A percentile compares a stretch with the other conserved stretches of the same genome.
Conservation (phyloP, 2,329 filamentous ascomycete genomes). For the Shiraia sp. region DNA sequence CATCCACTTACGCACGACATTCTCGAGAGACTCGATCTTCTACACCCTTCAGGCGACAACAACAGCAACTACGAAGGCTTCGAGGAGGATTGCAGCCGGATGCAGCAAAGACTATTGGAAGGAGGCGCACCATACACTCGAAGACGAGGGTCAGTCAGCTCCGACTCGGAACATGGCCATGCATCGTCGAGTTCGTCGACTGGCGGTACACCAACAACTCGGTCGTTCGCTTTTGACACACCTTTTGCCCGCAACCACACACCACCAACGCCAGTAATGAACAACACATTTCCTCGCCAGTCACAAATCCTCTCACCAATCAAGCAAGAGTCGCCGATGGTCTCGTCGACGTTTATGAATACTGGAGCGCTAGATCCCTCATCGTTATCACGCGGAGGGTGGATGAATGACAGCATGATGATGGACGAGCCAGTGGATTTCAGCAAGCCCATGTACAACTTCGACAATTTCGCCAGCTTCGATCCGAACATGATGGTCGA, state of each 20-base stretch:
- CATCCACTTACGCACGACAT: slow-evolving; percentile 67
- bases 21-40: slow-evolving; percentile 60
- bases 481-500: slow-evolving; percentile 42
- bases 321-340: slow-evolving; percentile 38
- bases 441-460: slow-evolving; percentile 38
- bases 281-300: slow-evolving; percentile 43
- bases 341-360: slow-evolving; percentile 35
- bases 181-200: slow-evolving; percentile 42
- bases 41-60: slow-evolving; percentile 57
- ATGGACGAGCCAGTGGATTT: slow-evolving; percentile 44
- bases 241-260: slow-evolving; percentile 38
- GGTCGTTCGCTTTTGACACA: slow-evolving; percentile 34
- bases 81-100: slow-evolving; percentile 60
- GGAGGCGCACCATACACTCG: slow-evolving; percentile 57
- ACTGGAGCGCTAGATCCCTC: slow-evolving; percentile 36
- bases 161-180: slow-evolving; percentile 60
- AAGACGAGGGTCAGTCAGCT: slow-evolving; percentile 60
- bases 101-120: slow-evolving; percentile 60
- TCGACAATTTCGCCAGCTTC: slow-evolving; percentile 36
- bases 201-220: slow-evolving; percentile 43
- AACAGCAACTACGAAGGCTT: slow-evolving; percentile 54
- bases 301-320: slow-evolving; percentile 35
- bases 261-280: slow-evolving; percentile 45
- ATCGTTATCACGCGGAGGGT: slow-evolving; percentile 30
- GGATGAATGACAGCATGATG: slow-evolving; percentile 41